Conservation (phyloP, 140 eudicot species). For the Bidens hawaiensis region DNA sequence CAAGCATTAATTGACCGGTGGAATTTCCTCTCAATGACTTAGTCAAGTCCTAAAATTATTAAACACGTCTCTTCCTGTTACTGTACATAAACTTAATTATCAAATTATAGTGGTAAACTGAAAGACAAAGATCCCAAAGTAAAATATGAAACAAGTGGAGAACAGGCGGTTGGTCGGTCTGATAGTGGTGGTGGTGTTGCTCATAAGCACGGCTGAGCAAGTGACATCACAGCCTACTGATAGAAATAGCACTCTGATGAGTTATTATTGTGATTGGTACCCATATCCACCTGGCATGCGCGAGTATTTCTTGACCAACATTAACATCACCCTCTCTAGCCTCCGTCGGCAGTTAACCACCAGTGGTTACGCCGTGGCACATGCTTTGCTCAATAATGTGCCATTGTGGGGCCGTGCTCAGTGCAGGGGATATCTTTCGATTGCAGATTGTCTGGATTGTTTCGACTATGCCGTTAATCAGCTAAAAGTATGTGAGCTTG, state of each 20-base stretch:
- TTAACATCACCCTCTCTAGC: slow-evolving; percentile 15
- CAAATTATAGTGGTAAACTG: background rate
- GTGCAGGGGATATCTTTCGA: slow-evolving; percentile 33
- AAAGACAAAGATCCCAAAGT: background rate
- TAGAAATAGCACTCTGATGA: slow-evolving; percentile 22
- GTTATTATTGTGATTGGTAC: slow-evolving; percentile 10
- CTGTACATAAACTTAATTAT: background rate
- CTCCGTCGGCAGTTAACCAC: slow-evolving; percentile 19
- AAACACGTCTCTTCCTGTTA: background rate
- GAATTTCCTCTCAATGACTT: background rate
- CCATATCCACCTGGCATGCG: too few relatives aligned
- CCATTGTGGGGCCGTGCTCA: slow-evolving; percentile 25
- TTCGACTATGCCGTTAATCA: slow-evolving; percentile 19
- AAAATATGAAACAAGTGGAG: background rate
- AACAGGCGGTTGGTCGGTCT: background rate
- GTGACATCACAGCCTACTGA: slow-evolving; percentile 21
- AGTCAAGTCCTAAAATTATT: background rate
- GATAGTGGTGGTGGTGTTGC: background rate
- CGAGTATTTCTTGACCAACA: slow-evolving; percentile 18
- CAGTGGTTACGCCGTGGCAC: slow-evolving; percentile 1
- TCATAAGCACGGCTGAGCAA: background rate
- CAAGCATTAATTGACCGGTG: background rate
- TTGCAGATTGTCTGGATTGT: slow-evolving; percentile 22
- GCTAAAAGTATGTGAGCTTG: slow-evolving; percentile 9
- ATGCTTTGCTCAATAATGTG: slow-evolving; percentile 9